Percentiles rank a stretch among this genome's conserved stretches.
These are phyloP conservation scores for Geotrichum bryndzae DNA, from an alignment of 1,139 yeast species.

Conservation along the genomic window DNA sequence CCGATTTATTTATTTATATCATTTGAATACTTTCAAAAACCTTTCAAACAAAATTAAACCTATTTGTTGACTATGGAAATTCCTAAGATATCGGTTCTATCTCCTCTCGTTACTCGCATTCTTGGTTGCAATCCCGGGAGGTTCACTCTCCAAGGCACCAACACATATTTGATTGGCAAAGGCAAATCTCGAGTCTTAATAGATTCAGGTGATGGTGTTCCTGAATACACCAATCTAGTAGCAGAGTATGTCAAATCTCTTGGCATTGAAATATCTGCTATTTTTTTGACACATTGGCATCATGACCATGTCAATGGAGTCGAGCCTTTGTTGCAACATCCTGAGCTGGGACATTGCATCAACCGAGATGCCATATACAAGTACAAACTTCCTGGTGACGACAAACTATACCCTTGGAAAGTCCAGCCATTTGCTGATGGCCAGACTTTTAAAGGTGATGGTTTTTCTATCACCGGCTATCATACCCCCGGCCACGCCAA, in stretches of 20 bases:
- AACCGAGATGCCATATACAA: slow-evolving; percentile 11
- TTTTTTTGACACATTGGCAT: slow-evolving; percentile 39
- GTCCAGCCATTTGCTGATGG: slow-evolving; percentile 27
- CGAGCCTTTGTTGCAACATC: slow-evolving; percentile 20
- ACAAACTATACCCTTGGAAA: slow-evolving; percentile 13
- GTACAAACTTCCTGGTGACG: slow-evolving; percentile 11
- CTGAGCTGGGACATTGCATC: slow-evolving; percentile 9
- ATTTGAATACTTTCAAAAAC: not conserved
- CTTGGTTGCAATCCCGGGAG: slow-evolving; percentile 38
- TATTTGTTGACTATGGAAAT: slow-evolving; percentile 4
- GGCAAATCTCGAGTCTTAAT: slow-evolving; percentile 34
- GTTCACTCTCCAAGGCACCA: slow-evolving; percentile 40
- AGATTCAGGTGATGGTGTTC: slow-evolving; percentile 38
- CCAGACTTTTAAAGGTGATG: slow-evolving; percentile 29
- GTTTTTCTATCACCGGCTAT: slow-evolving; percentile 32
- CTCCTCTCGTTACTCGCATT: slow-evolving; percentile 37
- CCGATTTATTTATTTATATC: not conserved
- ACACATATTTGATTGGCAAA: slow-evolving; percentile 37
- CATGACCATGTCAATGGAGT: slow-evolving; percentile 37
- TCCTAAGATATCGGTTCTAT: slow-evolving; percentile 32
- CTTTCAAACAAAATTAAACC: not conserved
- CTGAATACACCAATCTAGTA: slow-evolving; percentile 30
- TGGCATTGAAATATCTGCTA: slow-evolving; percentile 29
- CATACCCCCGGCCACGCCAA: slow-evolving; percentile 39
- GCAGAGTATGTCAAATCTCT: slow-evolving; percentile 25